Conservation (phyloP, 305 asterid species). For the Solanum hybrid region DNA sequence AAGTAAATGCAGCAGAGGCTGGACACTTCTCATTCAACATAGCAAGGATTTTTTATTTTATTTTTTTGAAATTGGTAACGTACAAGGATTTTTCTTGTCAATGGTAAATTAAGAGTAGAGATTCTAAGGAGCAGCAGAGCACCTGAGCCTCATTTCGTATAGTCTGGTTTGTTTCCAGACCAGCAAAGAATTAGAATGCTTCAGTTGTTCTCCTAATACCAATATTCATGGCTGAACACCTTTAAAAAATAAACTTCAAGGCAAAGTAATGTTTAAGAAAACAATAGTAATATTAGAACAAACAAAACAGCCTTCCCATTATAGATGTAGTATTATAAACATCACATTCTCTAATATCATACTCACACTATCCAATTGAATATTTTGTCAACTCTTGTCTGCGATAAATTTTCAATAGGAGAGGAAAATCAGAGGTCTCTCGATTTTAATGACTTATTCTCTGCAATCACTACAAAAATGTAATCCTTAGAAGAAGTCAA, state of each 20-base stretch:
- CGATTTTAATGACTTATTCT: neutral
- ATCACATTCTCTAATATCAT: neutral
- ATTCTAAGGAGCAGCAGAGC: neutral
- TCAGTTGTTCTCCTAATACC: neutral
- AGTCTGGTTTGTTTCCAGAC: neutral
- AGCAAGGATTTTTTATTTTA: neutral
- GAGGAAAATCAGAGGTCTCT: neutral
- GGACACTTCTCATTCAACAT: neutral
- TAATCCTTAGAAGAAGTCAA: neutral
- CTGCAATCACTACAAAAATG: no score
- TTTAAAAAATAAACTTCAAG: neutral
- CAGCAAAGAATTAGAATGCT: neutral
- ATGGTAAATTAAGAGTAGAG: neutral
- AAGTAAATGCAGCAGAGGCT: neutral
- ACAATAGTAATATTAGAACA: neutral
- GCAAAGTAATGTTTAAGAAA: neutral
- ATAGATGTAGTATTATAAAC: neutral
- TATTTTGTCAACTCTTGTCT: neutral
- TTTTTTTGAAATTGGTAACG: neutral
- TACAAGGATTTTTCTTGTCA: neutral
- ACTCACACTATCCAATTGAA: neutral
- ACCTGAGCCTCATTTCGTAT: neutral
- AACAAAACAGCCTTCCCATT: neutral
- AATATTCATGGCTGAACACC: neutral
- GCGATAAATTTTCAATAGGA: neutral